phyloP scores from a whole-genome alignment of 139 green algal genomes.

The Eudorina sp. region DNA sequence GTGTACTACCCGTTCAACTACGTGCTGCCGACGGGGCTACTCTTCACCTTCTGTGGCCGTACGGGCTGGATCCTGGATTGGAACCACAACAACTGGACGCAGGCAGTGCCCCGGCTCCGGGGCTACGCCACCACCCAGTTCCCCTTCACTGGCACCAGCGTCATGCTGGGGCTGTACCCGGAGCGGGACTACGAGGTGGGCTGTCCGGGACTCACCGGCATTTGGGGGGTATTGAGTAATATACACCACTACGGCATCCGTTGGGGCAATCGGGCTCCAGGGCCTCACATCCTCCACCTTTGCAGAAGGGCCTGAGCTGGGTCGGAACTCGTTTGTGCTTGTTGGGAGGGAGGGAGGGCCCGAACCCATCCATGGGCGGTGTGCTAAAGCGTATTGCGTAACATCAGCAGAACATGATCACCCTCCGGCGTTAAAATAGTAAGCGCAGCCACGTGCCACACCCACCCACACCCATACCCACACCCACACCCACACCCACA shows the following conservation, averaged over 20 bases:
- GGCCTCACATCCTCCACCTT: too few species aligned
- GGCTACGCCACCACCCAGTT: slow-evolving; percentile 41
- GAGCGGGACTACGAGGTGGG: slow-evolving; percentile 42
- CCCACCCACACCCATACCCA: too few species aligned
- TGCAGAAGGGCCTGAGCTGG: too few species aligned
- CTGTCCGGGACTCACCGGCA: background rate
- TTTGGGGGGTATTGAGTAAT: background rate
- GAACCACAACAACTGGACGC: background rate
- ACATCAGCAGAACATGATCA: too few species aligned
- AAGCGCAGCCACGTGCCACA: too few species aligned
- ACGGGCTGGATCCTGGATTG: slow-evolving; percentile 46
- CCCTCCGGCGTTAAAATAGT: too few species aligned
- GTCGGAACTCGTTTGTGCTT: background rate
- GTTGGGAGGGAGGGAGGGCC: too few species aligned
- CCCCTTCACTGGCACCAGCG: slow-evolving; percentile 51
- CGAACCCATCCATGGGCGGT: too few species aligned
- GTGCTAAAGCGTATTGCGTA: too few species aligned
- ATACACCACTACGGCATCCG: too few species aligned
- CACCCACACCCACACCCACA: too few species aligned
- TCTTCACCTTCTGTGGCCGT: slow-evolving; percentile 54
- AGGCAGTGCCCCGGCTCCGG: slow-evolving; percentile 5
- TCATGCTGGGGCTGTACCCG: slow-evolving; percentile 49
- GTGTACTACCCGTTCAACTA: slow-evolving; percentile 65
- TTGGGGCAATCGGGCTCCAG: too few species aligned
- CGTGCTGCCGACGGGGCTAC: slow-evolving; percentile 44